These are phyloP conservation scores for Teunomyces lycoperdinae DNA, from an alignment of 805 yeast species.

Conservation along the genomic window DNA sequence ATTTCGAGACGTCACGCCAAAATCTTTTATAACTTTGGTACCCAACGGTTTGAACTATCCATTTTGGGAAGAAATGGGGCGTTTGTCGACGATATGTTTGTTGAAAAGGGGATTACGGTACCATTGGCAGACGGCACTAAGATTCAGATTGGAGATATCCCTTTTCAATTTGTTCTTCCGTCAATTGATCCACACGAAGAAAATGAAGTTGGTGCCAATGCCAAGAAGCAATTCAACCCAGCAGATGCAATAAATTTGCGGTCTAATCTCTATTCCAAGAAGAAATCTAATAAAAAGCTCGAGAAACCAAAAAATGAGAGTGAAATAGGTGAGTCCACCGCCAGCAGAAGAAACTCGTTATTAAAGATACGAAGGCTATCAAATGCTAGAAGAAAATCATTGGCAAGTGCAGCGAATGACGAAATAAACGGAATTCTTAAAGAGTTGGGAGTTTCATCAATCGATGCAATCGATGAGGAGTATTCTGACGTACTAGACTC, in stretches of 20 bases:
- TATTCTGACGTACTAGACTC: slow-evolving; percentile 28
- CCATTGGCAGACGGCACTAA: slow-evolving; percentile 79
- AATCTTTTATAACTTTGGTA: slow-evolving; percentile 94
- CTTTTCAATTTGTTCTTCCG: slow-evolving; percentile 85
- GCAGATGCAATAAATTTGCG: slow-evolving; percentile 59
- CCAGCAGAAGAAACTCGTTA: slow-evolving; percentile 11
- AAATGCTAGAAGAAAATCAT: slow-evolving; percentile 35
- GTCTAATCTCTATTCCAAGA: slow-evolving; percentile 40
- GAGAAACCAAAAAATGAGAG: slow-evolving; percentile 1
- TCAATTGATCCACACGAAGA: slow-evolving; percentile 45
- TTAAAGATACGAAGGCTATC: slow-evolving; percentile 30
- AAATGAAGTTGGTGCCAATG: slow-evolving; percentile 8
- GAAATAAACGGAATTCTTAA: slow-evolving; percentile 36
- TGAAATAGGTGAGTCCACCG: neutral
- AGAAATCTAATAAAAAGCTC: neutral
- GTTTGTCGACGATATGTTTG: slow-evolving; percentile 86
- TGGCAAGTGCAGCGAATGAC: slow-evolving; percentile 37
- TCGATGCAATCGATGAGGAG: slow-evolving; percentile 29
- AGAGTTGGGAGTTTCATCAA: slow-evolving; percentile 33
- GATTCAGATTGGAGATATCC: slow-evolving; percentile 90
- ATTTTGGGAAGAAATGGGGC: slow-evolving; percentile 96
- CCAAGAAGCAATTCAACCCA: slow-evolving; percentile 50
- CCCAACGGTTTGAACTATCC: slow-evolving; percentile 88
- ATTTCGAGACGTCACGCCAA: slow-evolving; percentile 93
- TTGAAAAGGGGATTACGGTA: slow-evolving; percentile 88